Evolutionary conservation across 1,139 yeast species (phyloP).

Genomic region (Komagataea norvegica): DNA sequence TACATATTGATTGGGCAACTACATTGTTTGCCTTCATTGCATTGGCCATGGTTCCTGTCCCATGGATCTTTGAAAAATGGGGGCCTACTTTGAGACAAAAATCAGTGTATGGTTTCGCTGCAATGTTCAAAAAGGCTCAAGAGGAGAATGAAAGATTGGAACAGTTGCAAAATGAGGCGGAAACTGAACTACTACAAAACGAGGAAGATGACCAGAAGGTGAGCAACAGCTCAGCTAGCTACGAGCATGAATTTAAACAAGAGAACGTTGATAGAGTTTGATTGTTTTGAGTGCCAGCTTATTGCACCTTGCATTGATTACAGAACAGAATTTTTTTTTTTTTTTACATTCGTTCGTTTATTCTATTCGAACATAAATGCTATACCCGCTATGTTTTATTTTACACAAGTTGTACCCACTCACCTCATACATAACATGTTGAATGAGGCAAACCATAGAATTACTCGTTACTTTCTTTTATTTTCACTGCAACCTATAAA

Average conservation of each 20-base stretch:
- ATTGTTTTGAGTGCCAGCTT: too few species aligned
- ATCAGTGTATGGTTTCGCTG: conserved; percentile 57
- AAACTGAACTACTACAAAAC: conserved; percentile 7
- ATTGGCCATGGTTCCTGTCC: conserved; percentile 65
- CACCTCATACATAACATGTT: too few species aligned
- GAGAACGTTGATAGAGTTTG: conserved; percentile 4
- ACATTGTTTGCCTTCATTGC: conserved; percentile 70
- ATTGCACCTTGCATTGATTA: too few species aligned
- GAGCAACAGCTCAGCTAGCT: conserved; percentile 7
- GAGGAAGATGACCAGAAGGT: conserved; percentile 4
- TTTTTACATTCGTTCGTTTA: too few species aligned
- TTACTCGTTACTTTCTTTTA: too few species aligned
- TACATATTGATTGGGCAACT: conserved; percentile 75
- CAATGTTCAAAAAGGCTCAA: conserved; percentile 36
- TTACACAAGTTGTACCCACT: too few species aligned
- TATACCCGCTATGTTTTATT: too few species aligned
- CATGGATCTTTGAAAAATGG: conserved; percentile 54
- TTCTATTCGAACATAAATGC: too few species aligned
- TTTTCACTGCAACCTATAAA: too few species aligned
- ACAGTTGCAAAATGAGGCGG: conserved; percentile 14
- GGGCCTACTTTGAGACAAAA: conserved; percentile 49
- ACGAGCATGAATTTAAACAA: conserved; percentile 2
- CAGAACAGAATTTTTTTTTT: too few species aligned
- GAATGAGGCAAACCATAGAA: too few species aligned
- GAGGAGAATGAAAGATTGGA: conserved; percentile 24